Evolutionary conservation across 2,329 filamentous ascomycete genomes (phyloP), one percentile per base, ranked within the genome.

Genomic region (Endocalyx cinctus): DNA sequence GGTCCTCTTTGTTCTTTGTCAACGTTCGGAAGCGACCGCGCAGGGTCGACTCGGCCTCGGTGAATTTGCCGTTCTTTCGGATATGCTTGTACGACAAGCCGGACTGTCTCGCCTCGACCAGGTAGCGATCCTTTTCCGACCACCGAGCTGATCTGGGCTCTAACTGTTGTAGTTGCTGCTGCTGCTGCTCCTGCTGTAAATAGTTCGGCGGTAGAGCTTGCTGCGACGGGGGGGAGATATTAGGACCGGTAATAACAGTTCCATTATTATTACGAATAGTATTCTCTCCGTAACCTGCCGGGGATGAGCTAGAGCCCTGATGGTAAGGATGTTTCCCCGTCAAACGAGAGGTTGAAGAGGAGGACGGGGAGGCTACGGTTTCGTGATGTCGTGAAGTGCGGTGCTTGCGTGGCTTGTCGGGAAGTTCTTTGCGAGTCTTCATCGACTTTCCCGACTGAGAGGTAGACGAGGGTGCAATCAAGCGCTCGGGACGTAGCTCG

Each of bases 31-130:
- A 78, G 0, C 82, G 71, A 0, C 84, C 84, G 11, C 84, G 71
- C 23, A 89, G 65, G 1, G 84, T 88, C 10, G 82, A 84, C 58
- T 86, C 82, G 2, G 81, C 78, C 47, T 84, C 79, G 1, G 53
- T 58, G 42, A 81, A 81, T 2, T 65, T 59, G 11, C 79, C 74
- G 13, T 60, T 49, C 6, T 52, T 46, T 23, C 71, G 71, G 47
- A 87, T 86, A 38, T 82, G 69, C 34, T 69, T 72, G 58, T 86
- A 87, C 1, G 79, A 77, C 61, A 75, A 62, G 4, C 80, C 80
- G 2, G 62, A 54, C 6, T 55, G 48, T 52, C 77, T 79, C 16
- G 67, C 63, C n/a, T 64, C 50, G 12, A 83, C 54, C 1, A 85
- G 63, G 26, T 67, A 69, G 4, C 64, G 52, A 45, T 77, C 69